Conservation (phyloP, 768 basidiomycete species). For the Hericium rajendrae region DNA sequence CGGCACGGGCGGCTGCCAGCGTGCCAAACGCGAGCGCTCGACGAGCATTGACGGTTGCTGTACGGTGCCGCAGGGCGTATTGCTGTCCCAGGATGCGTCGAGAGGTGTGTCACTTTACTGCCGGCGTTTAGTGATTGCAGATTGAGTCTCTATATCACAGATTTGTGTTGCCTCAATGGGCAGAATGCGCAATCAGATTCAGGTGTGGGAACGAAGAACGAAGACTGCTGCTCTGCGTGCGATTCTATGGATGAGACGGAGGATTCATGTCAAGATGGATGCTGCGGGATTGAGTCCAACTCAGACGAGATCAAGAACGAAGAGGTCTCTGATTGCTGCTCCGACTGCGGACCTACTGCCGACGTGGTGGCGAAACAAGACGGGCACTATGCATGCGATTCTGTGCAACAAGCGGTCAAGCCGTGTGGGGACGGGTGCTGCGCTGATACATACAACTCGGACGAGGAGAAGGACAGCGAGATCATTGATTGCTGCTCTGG, state of each 20-base stretch:
- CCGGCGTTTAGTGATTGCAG: neutral
- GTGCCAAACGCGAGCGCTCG: neutral
- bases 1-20: conserved; percentile 4
- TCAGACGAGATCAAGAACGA: neutral
- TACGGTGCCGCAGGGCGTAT: neutral
- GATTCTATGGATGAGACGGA: too few species aligned
- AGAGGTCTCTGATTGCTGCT: neutral
- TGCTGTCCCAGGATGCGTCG: neutral
- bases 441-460: neutral
- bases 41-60: neutral
- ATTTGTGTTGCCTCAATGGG: neutral
- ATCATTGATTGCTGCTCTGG: neutral
- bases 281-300: neutral
- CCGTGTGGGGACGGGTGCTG: neutral
- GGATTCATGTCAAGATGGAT: neutral
- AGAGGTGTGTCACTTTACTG: neutral
- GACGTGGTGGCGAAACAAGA: too few species aligned
- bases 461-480: too few species aligned
- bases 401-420: neutral
- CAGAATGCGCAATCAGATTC: too few species aligned
- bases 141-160: neutral
- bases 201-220: too few species aligned
- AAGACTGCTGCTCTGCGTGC: too few species aligned
- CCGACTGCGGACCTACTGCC: neutral
- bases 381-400: too few species aligned